A percentile compares a stretch with the other conserved stretches of the same genome.
These are phyloP conservation scores for Amphichorda felina DNA, from an alignment of 2,329 filamentous ascomycete genomes.

Conservation along the genomic window DNA sequence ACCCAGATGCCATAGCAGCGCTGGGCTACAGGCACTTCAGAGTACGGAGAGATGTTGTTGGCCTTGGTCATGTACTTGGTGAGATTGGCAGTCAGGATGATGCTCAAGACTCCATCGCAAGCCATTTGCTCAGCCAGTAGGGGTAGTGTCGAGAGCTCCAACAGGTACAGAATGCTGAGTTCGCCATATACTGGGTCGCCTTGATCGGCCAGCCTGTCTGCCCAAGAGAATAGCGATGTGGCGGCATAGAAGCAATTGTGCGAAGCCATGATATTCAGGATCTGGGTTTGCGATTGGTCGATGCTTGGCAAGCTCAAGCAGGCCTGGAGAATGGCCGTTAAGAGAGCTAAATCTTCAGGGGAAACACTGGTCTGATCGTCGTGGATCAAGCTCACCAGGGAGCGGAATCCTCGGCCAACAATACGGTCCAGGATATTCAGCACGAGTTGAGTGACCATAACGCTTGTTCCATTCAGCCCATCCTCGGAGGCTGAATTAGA, in stretches of 20 bases:
- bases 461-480: conserved; percentile 15
- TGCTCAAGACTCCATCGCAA: conserved; percentile 70
- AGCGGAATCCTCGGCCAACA: conserved; percentile 71
- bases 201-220: conserved; percentile 66
- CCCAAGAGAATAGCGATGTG: conserved; percentile 84
- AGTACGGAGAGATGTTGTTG: conserved; percentile 65
- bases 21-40: conserved; percentile 52
- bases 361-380: conserved; percentile 34
- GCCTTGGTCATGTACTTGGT: conserved; percentile 63
- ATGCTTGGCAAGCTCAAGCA: conserved; percentile 69
- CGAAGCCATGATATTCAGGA: conserved; percentile 57
- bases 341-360: conserved; percentile 72
- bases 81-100: conserved; percentile 68
- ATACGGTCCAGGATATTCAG: conserved; percentile 71
- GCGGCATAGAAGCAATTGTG: conserved; percentile 72
- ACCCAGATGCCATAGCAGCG: conserved; percentile 86
- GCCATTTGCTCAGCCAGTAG: conserved; percentile 81
- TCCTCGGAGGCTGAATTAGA: conserved; percentile 10
- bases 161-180: conserved; percentile 76
- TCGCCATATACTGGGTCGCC: conserved; percentile 89
- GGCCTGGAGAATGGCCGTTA: conserved; percentile 81
- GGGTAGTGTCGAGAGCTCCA: conserved; percentile 75
- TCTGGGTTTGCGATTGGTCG: conserved; percentile 57
- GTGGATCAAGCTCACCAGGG: conserved; percentile 72
- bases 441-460: conserved; percentile 46